Conservation (phyloP, 352 stramenopile genomes). For the Hyaloperonospora arabidopsidis region DNA sequence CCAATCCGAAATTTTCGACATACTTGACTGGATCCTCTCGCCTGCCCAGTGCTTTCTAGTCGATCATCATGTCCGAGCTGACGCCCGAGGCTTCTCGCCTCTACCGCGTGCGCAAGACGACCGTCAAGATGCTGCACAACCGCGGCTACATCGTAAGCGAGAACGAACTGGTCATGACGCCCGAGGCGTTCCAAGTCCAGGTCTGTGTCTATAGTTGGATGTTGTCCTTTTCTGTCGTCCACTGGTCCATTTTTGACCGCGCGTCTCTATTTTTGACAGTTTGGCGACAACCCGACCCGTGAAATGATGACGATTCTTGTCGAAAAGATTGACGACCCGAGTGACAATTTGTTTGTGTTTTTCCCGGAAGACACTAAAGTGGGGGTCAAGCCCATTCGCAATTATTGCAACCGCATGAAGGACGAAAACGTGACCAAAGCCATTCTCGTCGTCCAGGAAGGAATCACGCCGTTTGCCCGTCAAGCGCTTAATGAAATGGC, state of each 20-base stretch:
- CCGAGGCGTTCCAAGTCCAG: slow-evolving; percentile 85
- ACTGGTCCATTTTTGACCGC: neutral
- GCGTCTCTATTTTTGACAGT: slow-evolving; percentile 27
- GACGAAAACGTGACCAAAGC: slow-evolving; percentile 94
- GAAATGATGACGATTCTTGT: slow-evolving; percentile 96
- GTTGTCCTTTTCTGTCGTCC: neutral
- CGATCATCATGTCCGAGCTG: slow-evolving; percentile 53
- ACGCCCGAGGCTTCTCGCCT: slow-evolving; percentile 81
- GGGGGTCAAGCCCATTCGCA: slow-evolving; percentile 94
- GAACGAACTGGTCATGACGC: slow-evolving; percentile 94
- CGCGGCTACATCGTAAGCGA: slow-evolving; percentile 96
- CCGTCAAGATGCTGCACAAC: slow-evolving; percentile 93
- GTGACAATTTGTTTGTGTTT: slow-evolving; percentile 97
- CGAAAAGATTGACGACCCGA: slow-evolving; percentile 88
- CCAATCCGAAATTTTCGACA: no score
- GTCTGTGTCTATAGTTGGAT: slow-evolving; percentile 23
- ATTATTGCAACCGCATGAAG: slow-evolving; percentile 95
- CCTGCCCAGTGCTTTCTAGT: no score
- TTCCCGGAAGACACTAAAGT: slow-evolving; percentile 99
- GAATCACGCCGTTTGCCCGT: slow-evolving; percentile 97
- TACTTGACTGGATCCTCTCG: no score
- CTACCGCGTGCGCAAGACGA: slow-evolving; percentile 93
- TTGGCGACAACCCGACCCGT: slow-evolving; percentile 89
- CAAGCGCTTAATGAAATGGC: slow-evolving; percentile 94
- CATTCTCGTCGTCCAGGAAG: slow-evolving; percentile 94